Evolutionary conservation across 2,329 filamentous ascomycete genomes (phyloP), one percentile per base, ranked within the genome.

Genomic region (Pezicula radicicola): DNA sequence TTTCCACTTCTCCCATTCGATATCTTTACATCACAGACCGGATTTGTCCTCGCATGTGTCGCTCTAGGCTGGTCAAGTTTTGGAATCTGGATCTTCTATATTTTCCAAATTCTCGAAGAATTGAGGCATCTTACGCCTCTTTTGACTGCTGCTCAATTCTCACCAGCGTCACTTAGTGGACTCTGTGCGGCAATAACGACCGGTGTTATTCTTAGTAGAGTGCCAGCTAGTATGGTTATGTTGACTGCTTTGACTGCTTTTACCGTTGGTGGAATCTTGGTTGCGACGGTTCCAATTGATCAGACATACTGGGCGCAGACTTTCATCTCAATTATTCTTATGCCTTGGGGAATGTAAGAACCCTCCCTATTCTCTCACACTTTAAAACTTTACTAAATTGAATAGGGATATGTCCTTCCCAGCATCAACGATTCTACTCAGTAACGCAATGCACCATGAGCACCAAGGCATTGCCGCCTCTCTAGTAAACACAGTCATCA

Each of bases 281-380:
- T 72, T 2, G 71, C 69, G 4, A 75, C 70, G 1, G 72, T 77
- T 2, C 81, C 83, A 0, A 69, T 75, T 0, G 58, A 74, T 5
- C 81, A 87, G 63, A 76, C 70, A 0, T 88, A 88, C 69, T 88
- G 85, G 85, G 72, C 70, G 16, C 78, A 84, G 55, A 72, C 77
- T 0, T 88, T 88, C 61, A 72, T 84, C 7, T 73, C 74, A 6
- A 70, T 81, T 4, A 27, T 86, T 3, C 60, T 87, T 43, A 80
- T 81, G 67, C 77, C 81, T 0, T 84, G 78, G 59, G 82, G 83
- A 2, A 84, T 87, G 78, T 57, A 46, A 49, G 41, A 6, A 25
- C 25, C 6, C 25, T 25, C 4, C 25, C 4, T 25, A 1, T 25
- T 25, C 6, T 25, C 25, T 7, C 6, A 6, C 6, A 6, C 25